These are phyloP conservation scores for Talaromyces verruculosus DNA, from an alignment of 2,329 filamentous ascomycete species.

Conservation along the genomic window DNA sequence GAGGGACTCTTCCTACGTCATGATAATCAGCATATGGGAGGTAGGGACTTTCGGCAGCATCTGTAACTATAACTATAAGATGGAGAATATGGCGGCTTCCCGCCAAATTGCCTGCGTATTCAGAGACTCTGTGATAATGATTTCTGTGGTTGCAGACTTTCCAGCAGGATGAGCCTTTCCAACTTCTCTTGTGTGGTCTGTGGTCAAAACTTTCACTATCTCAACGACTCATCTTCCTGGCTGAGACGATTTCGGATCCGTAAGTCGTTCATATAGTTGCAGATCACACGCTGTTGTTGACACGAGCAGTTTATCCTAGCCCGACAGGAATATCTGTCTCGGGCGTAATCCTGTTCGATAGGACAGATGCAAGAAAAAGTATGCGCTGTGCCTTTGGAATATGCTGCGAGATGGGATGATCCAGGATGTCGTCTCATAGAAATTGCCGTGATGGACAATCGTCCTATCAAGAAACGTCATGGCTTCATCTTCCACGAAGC, in stretches of 20 bases:
- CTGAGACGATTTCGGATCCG: not conserved
- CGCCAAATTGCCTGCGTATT: no score
- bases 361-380: no score
- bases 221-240: no score
- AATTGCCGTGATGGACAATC: not conserved
- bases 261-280: not conserved
- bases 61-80: not conserved
- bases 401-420: not conserved
- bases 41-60: not conserved
- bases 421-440: not conserved
- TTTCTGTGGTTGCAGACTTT: no score
- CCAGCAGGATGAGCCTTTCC: not conserved
- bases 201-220: no score
- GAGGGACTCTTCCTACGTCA: not conserved
- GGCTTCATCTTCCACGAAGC: not conserved
- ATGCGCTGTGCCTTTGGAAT: not conserved
- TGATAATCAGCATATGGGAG: not conserved
- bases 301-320: not conserved
- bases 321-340: not conserved
- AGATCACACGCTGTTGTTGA: not conserved
- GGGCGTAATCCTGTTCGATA: no score
- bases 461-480: not conserved
- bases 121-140: no score
- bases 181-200: not conserved
- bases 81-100: no score